Base-by-base conservation (phyloP, 495 filamentous ascomycete species). In the Cladorrhinum samala region DNA sequence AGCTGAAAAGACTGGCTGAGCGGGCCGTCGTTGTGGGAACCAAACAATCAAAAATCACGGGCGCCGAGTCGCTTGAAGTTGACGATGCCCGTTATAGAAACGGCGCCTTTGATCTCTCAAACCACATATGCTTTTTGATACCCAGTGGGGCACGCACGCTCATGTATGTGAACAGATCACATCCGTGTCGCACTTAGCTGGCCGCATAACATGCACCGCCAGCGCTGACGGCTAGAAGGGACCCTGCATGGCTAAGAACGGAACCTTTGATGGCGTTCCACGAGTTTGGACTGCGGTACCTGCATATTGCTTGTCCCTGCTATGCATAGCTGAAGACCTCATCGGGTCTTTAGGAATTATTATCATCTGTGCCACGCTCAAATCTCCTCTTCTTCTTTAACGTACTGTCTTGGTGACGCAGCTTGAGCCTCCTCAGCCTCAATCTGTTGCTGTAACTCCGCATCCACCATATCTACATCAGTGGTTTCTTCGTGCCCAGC, bases 301-400 rank as follows among this genome's bases (percentile, higher is more conserved):
- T n/a, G n/a, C n/a, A n/a, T n/a, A n/a, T n/a, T n/a, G n/a, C n/a
- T n/a, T n/a, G n/a, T n/a, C n/a, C n/a, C n/a, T n/a, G 27, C 27
- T 33, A 33, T 33, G 27, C 27, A 33, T 6, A 33, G 11, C 5
- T 33, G 11, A 33, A 33, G 11, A 33, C 11, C 27, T 33, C 27
- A 11, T 11, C 27, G 27, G 11, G 27, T 11, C 27, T 11, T 33
- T 11, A 33, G n/a, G 11, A 33, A 11, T 33, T 11, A 33, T 33
- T 5, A 33, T 33, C 27, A n/a, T 33, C 5, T 33, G 27, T 33
- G 27, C 5, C 11, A 11, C 6, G 27, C 0, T 53, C 23, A 63
- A 17, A 45, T 8, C 27, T 51, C n/a, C n/a, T n/a, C 53, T 42
- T 66, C 63, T 39, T 66, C 55, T 24, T 66, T 66, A 14, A 66